Percentiles rank a stretch among this genome's conserved stretches.
These are phyloP conservation scores for Cryomyces minteri DNA, from an alignment of 495 filamentous ascomycete species.

Conservation along the genomic window DNA sequence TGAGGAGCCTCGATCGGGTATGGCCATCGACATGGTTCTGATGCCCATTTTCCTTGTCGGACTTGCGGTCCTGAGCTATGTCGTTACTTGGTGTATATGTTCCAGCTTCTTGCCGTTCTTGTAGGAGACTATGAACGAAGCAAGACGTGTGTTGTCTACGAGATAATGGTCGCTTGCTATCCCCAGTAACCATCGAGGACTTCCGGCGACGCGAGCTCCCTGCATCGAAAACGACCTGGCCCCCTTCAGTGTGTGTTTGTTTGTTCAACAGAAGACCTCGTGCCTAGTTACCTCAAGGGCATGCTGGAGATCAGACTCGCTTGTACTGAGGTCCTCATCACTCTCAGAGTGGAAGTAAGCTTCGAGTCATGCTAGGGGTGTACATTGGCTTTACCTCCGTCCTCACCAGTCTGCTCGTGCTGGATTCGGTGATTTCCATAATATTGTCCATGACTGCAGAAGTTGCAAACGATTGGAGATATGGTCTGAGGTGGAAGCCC, in stretches of 20 bases:
- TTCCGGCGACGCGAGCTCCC: constrained; percentile 62
- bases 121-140: constrained; percentile 65
- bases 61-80: constrained; percentile 9
- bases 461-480: background rate
- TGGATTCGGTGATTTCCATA: background rate
- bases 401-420: background rate
- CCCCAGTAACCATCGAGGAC: constrained; percentile 57
- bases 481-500: too few species aligned
- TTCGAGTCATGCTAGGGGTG: background rate
- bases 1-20: constrained; percentile 49
- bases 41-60: constrained; percentile 18
- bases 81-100: constrained; percentile 7
- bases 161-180: constrained; percentile 22
- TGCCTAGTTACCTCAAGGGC: constrained; percentile 8
- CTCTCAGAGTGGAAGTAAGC: constrained; percentile 2
- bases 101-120: constrained; percentile 28
- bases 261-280: background rate
- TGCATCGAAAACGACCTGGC: constrained; percentile 55
- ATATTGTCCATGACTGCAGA: background rate
- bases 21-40: constrained; percentile 9
- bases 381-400: background rate
- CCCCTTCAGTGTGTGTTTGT: background rate
- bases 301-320: constrained; percentile 9
- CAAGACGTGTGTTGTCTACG: constrained; percentile 44
- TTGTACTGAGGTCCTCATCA: constrained; percentile 1